Evolutionary conservation across 371 early-diverging fungal species (phyloP), one percentile per base, ranked within the genome.

Genomic region (Mortierella sp.): DNA sequence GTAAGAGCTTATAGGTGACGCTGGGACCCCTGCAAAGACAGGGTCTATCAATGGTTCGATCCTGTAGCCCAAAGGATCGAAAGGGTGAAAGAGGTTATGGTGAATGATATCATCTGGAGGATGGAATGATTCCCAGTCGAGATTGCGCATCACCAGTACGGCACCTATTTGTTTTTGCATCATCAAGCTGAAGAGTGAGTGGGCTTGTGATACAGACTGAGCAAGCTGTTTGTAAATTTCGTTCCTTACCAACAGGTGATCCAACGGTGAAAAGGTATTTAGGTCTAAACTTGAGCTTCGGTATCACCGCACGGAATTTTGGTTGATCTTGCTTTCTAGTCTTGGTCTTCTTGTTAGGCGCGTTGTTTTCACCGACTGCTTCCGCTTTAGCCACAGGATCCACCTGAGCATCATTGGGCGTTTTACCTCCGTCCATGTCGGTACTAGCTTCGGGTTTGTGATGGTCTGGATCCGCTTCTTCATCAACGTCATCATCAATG

Each of bases 31-130:
- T 16, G 84, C 78, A 76, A 88, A 92, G 21, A 80, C 69, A 2
- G 85, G 48, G 66, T 92, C 87, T n/a, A 89, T 74, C 72, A 92
- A 76, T 0, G 94, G 92, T 62, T 93, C 94, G 43, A 90, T 66
- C 16, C 94, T 86, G 70, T 93, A 93, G 0, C 91, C 91, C n/a
- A 92, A 72, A 0, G 92, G 92, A 65, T 92, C 94, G 68, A 89
- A 91, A 2, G 92, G 88, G 69, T 92, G 89, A 72, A 92, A 93
- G 32, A 93, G 75, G 77, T 92, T 92, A 74, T 86, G 87, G 65
- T 88, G 86, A 41, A 82, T 72, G 7, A 88, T 90, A 45, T 84
- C 85, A 21, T 74, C 70, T 13, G 91, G 91, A 11, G 90, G 88
- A 33, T 83, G 84, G 74, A 89, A 91, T 7, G 83, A 71, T 24